These are phyloP conservation scores for Ustilago lituana DNA, from an alignment of 1,284 basidiomycete species.

Conservation along the genomic window DNA sequence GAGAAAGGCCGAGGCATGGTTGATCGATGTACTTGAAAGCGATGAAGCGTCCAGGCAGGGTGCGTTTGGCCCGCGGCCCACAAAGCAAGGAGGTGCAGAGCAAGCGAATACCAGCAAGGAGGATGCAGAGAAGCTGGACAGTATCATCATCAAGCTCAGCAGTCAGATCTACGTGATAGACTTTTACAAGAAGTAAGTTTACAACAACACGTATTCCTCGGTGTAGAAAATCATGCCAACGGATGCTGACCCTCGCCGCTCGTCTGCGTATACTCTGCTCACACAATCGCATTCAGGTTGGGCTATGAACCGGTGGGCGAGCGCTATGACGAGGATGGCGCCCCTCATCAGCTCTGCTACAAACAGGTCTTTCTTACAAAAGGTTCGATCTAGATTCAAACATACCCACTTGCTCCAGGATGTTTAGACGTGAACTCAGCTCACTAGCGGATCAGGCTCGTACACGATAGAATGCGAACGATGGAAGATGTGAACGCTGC, in stretches of 20 bases:
- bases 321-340: constrained; percentile 41
- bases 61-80: constrained; percentile 33
- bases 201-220: too few species aligned
- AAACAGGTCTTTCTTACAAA: constrained; percentile 31
- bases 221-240: too few species aligned
- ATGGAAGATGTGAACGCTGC: too few species aligned
- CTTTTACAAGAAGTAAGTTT: constrained; percentile 40
- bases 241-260: too few species aligned
- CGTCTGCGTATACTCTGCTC: too few species aligned
- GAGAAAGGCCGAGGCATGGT: constrained; percentile 32
- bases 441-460: too few species aligned
- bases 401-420: too few species aligned
- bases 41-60: constrained; percentile 19
- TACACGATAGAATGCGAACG: too few species aligned
- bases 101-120: neutral
- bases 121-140: constrained; percentile 14
- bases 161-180: constrained; percentile 43
- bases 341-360: constrained; percentile 42
- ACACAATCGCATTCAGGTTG: too few species aligned
- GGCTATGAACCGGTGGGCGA: constrained; percentile 42
- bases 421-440: too few species aligned
- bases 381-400: too few species aligned
- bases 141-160: constrained; percentile 50
- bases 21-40: constrained; percentile 9
- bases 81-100: neutral